These are phyloP conservation scores for Scenedesmus sp. DNA, from an alignment of 163 green algal genomes.

Conservation along the genomic window DNA sequence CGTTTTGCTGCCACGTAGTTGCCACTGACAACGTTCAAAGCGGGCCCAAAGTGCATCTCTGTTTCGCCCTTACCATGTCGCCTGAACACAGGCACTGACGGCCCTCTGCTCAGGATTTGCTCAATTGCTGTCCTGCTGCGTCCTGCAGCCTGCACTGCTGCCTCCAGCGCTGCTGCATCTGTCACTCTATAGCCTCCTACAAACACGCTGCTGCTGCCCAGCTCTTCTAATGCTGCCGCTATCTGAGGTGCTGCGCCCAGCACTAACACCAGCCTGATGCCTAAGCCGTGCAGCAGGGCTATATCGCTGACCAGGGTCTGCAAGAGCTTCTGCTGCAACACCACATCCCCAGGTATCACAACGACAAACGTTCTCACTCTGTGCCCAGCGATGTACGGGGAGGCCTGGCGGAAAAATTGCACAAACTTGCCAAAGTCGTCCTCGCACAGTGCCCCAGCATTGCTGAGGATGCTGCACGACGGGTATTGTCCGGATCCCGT, in stretches of 20 bases:
- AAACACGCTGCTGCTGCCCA: conserved; percentile 71
- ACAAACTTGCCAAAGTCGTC: conserved; percentile 85
- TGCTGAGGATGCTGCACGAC: conserved; percentile 28
- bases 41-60: conserved; percentile 85
- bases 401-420: conserved; percentile 89
- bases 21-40: conserved; percentile 88
- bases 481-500: background rate
- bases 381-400: conserved; percentile 93
- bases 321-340: conserved; percentile 73
- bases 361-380: conserved; percentile 90
- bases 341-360: conserved; percentile 89
- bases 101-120: conserved; percentile 82
- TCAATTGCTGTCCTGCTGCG: conserved; percentile 84
- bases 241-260: conserved; percentile 86
- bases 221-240: conserved; percentile 76
- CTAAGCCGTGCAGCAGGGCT: conserved; percentile 87
- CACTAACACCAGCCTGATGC: conserved; percentile 91
- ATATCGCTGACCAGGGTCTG: conserved; percentile 83
- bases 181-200: conserved; percentile 90
- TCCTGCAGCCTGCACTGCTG: conserved; percentile 89
- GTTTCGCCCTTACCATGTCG: conserved; percentile 81
- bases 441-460: conserved; percentile 56
- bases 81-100: conserved; percentile 89
- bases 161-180: conserved; percentile 75
- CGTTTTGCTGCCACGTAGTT: conserved; percentile 96